Evolutionary conservation across 805 yeast genomes (phyloP).

Genomic region (Candida michaelii): DNA sequence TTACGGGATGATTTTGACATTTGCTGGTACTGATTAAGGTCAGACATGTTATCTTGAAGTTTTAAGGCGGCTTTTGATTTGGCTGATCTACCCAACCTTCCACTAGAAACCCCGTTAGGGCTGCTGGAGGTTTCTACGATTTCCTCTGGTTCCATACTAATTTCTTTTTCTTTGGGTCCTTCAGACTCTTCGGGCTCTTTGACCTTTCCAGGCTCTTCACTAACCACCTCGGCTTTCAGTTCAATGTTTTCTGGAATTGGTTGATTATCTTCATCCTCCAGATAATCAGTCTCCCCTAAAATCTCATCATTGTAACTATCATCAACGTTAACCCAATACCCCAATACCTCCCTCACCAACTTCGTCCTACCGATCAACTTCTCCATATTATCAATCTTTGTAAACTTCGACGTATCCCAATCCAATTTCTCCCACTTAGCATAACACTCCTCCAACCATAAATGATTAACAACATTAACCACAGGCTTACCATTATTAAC

Average conservation of each 20-base stretch:
- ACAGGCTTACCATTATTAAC: conserved; percentile 22
- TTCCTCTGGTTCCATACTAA: too few species aligned
- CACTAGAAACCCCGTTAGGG: not conserved
- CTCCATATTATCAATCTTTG: conserved; percentile 42
- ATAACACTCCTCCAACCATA: conserved; percentile 87
- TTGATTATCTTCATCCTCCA: conserved; percentile 14
- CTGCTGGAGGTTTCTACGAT: not conserved
- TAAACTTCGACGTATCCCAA: conserved; percentile 45
- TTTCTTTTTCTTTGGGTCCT: too few species aligned
- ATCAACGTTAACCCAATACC: conserved; percentile 29
- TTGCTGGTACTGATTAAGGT: conserved; percentile 62
- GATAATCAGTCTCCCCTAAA: conserved; percentile 20
- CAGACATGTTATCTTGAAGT: conserved; percentile 67
- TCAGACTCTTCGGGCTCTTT: too few species aligned
- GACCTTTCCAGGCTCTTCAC: too few species aligned
- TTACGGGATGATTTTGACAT: conserved; percentile 43
- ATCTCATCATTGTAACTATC: conserved; percentile 26
- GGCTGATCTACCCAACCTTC: conserved; percentile 49
- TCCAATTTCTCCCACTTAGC: conserved; percentile 56
- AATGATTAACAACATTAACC: conserved; percentile 66
- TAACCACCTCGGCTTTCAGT: conserved; percentile 7
- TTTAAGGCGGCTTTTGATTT: conserved; percentile 64
- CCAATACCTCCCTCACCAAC: conserved; percentile 42
- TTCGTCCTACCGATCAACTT: conserved; percentile 54
- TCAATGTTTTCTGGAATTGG: not conserved